Base-by-base conservation (phyloP, 2,329 filamentous ascomycete species). In the Neospermospora avenae region DNA sequence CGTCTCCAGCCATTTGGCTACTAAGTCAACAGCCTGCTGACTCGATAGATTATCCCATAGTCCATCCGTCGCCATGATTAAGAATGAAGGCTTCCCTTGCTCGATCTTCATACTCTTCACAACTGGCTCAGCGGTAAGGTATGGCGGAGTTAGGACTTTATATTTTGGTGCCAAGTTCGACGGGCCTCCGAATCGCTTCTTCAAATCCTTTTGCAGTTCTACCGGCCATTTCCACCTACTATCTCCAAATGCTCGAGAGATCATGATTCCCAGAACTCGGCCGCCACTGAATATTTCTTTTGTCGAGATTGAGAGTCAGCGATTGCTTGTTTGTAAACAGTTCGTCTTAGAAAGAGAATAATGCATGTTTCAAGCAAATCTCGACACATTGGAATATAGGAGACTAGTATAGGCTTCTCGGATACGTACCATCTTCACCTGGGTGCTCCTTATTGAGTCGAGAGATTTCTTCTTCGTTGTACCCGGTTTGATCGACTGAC, bases 231-330 rank as follows among this genome's bases (percentile, higher is more conserved):
- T 90, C 84, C 84, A 89, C 60, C 82, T 78, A 54, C 81, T 78
- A 69, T 90, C 87, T 16, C 88, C 88, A 69, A 91, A 90, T 0
- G 84, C 86, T 4, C 87, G 79, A 0, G 86, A 84, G 1, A 88
- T 79, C 41, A 77, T 76, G 42, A 84, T 78, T 1, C 88, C 87
- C 60, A 88, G 77, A 0, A 89, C 72, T 0, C 87, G 80, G 0
- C 86, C 87, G 14, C 20, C 24, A 1, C 76, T 72, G 60, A 78
- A 71, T 3, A 89, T 77, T 8, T 80, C 74, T 18, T 80, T n/a
- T n/a, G n/a, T n/a, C n/a, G n/a, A n/a, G n/a, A n/a, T n/a, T n/a
- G n/a, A n/a, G n/a, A n/a, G n/a, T n/a, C n/a, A n/a, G n/a, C n/a
- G n/a, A n/a, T n/a, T n/a, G n/a, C n/a, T n/a, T n/a, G n/a, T n/a